Evolutionary conservation across 83 land plant species (phyloP), one percentile per base, ranked within the genome.

Genomic region (Thuja plicata): DNA sequence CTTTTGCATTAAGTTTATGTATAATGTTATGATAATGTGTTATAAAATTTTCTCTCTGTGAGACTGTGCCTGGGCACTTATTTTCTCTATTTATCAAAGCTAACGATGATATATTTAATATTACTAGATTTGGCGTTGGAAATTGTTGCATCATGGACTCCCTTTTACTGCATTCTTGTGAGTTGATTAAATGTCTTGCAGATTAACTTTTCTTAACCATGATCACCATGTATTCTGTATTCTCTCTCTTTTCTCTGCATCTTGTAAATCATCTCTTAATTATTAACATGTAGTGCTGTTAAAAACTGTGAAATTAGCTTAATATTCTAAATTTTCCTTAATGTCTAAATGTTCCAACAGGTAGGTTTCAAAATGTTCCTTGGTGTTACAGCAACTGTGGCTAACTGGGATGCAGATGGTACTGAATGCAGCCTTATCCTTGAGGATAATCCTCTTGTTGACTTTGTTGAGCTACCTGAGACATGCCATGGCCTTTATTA

Each of bases 401-500:
- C 92, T 88, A 97, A 97, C 88, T 97, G 99, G 99, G 95, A 96
- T 90, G 93, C 94, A 85, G 99, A 97, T 55, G 94, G 92, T 15
- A 94, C 97, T 89, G 94, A 92, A 60, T 97, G 98, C 92, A 97
- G 98, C 89, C 91, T 97, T 37, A 90, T 95, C 80, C 90, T 97
- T 91, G 99, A 97, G 85, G 99, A 97, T 73, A 97, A 97, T 90
- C 99, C 99, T 15, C 94, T 97, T 21, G 99, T 96, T n/a, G 99
- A 97, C 74, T 97, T 96, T 91, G 99, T 97, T 87, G 99, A 97
- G 90, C 95, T 97, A 87, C 99, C 99, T 84, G 99, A 97, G 93
- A 96, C 95, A 35, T 97, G 95, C 87, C 98, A 96, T 88, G 99
- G 99, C 86, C 96, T 97, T 16, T 88, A 91, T 91, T 97, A 97